Conservation (phyloP, 2,329 filamentous ascomycete species). For the Aspergillus novoparasiticus region DNA sequence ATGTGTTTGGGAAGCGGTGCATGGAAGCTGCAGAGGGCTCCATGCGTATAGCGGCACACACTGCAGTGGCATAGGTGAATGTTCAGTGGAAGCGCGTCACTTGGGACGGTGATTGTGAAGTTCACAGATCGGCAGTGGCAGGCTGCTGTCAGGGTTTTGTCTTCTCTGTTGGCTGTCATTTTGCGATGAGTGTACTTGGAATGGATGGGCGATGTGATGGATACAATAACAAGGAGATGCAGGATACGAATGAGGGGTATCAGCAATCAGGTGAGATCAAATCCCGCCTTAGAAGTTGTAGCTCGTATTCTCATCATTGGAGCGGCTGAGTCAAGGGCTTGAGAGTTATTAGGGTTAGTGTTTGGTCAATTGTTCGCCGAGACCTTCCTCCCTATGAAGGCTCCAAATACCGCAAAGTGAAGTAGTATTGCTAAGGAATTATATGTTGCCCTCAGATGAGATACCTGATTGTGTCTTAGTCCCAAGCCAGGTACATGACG, state of each 20-base stretch:
- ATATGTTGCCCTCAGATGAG: background rate
- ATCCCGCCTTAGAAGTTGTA: background rate
- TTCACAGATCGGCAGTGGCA: constrained; percentile 29
- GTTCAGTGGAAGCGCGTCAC: constrained; percentile 38
- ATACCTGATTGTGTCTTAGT: background rate
- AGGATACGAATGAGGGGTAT: background rate
- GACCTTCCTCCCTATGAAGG: background rate
- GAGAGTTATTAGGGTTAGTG: background rate
- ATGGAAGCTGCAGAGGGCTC: constrained; percentile 34
- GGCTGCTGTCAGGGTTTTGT: constrained; percentile 22
- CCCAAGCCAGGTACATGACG: background rate
- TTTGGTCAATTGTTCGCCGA: background rate
- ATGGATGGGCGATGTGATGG: background rate
- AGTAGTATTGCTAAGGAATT: background rate
- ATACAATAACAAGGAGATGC: background rate
- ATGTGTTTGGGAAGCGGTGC: constrained; percentile 23
- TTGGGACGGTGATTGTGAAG: constrained; percentile 40
- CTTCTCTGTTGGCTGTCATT: background rate
- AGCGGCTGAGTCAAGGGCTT: background rate
- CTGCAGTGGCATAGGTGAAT: constrained; percentile 49
- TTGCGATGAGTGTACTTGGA: background rate
- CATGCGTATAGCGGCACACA: constrained; percentile 46
- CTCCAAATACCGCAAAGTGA: background rate
- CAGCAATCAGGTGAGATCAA: background rate
- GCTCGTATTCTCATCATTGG: background rate